Base-by-base conservation (phyloP, 2,329 filamentous ascomycete species). In the Dichotomopilus funicola region DNA sequence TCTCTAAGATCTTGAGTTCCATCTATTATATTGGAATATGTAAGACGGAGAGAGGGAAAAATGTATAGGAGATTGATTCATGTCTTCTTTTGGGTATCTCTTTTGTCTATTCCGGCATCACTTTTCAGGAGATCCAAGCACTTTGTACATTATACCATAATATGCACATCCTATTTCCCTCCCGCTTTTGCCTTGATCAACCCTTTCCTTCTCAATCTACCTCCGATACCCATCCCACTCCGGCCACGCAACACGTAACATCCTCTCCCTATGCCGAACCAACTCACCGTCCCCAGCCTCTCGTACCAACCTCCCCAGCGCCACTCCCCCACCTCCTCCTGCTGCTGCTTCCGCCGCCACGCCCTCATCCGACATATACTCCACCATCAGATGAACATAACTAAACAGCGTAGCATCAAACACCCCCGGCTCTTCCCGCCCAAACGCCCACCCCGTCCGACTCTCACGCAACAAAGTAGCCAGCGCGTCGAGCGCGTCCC, bases 401-500 rank as follows among this genome's bases (percentile, higher is more conserved):
- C 90, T 85, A 72, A 96, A 97, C 2, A 97, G 82, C 53, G 83
- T 84, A 6, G 92, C 91, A 71, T 99, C 94, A 63, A 97, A 92
- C 31, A 92, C 67, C 0, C 85, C 83, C 0, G 92, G 89, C 67
- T 35, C 70, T 50, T 55, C 69, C 67, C 58, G 64, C 31, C 67
- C 74, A 55, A 80, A 80, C 67, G 82, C 82, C 76, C 77, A 82
- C 6, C 53, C 61, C 12, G 54, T 61, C 13, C 40, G 49, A 36
- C 52, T 58, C 35, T 59, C 58, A 2, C 63, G 10, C 6, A 82
- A 66, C 6, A 78, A 55, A 2, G 68, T 63, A 2, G 73, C 73
- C 5, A 83, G 70, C 7, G 78, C 75, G 7, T 60, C 67, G 19
- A 82, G 69, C 3, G 79, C 80, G 9, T 70, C 68, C 11, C 65